Percentiles rank a stretch among this genome's conserved stretches.
Evolutionary conservation across 306 rosid genomes (phyloP).

Genomic region (Phaseolus lunatus): DNA sequence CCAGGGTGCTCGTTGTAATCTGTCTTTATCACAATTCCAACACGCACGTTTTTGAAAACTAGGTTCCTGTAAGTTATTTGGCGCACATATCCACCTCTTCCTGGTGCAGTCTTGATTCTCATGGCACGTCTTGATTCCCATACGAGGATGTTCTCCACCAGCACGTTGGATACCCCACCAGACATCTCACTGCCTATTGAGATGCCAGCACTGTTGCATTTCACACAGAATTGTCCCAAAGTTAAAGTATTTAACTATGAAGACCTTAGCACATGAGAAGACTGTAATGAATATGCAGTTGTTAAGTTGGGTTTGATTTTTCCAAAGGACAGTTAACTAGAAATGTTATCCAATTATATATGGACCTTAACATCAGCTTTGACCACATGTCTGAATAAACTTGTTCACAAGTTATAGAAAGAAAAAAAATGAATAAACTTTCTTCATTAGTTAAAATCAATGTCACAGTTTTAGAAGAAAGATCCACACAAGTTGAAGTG

Average conservation of each 20-base stretch:
- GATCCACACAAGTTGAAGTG: too few species aligned
- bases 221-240: slow-evolving; percentile 33
- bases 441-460: not conserved
- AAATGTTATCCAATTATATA: not conserved
- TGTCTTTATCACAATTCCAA: slow-evolving; percentile 86
- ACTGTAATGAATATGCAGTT: not conserved
- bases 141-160: slow-evolving; percentile 76
- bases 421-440: too few species aligned
- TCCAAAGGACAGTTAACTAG: not conserved
- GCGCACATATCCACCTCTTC: slow-evolving; percentile 88
- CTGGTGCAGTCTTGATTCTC: slow-evolving; percentile 90
- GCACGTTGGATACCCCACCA: slow-evolving; percentile 83
- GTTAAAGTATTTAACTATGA: not conserved
- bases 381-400: not conserved
- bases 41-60: slow-evolving; percentile 75
- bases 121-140: slow-evolving; percentile 93
- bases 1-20: slow-evolving; percentile 93
- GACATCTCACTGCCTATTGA: slow-evolving; percentile 99
- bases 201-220: slow-evolving; percentile 84
- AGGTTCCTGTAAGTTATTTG: slow-evolving; percentile 68
- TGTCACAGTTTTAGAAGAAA: not conserved
- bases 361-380: not conserved
- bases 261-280: too few species aligned
- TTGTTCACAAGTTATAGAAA: not conserved
- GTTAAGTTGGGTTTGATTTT: not conserved